A percentile compares a stretch with the other conserved stretches of the same genome.
Conservation (phyloP, 1,139 yeast genomes). For the Candida gigantensis region DNA sequence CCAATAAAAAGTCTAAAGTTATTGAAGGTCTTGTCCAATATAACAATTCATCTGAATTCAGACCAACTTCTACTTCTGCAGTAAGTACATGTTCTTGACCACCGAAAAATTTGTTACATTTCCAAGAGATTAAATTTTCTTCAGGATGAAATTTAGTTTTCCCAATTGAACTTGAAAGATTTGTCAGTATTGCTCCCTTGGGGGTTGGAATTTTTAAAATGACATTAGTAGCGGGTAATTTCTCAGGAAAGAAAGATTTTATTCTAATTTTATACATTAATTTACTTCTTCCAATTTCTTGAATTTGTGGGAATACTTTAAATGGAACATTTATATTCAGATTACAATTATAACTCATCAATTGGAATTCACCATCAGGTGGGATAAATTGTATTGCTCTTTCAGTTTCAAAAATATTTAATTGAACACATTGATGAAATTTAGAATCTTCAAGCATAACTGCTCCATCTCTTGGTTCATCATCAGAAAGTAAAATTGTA, state of each 20-base stretch:
- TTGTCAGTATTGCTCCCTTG: slow-evolving; percentile 54
- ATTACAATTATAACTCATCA: slow-evolving; percentile 68
- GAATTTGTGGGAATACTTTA: slow-evolving; percentile 61
- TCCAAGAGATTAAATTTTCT: slow-evolving; percentile 69
- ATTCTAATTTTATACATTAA: slow-evolving; percentile 61
- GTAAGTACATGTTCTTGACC: slow-evolving; percentile 59
- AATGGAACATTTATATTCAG: slow-evolving; percentile 72
- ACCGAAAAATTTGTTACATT: slow-evolving; percentile 67
- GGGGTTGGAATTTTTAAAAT: slow-evolving; percentile 71
- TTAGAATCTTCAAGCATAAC: slow-evolving; percentile 75
- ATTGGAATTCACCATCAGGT: slow-evolving; percentile 91
- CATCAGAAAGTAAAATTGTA: slow-evolving; percentile 21
- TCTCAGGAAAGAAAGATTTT: slow-evolving; percentile 62
- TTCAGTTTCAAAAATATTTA: slow-evolving; percentile 77
- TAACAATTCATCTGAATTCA: slow-evolving; percentile 19
- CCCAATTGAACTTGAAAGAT: slow-evolving; percentile 58
- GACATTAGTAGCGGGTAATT: slow-evolving; percentile 67
- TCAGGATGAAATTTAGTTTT: slow-evolving; percentile 69
- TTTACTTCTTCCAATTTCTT: slow-evolving; percentile 48
- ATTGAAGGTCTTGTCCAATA: slow-evolving; percentile 80
- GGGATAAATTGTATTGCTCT: slow-evolving; percentile 83
- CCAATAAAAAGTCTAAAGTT: slow-evolving; percentile 63
- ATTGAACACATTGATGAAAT: slow-evolving; percentile 87
- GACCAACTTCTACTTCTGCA: slow-evolving; percentile 47
- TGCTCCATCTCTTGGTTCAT: slow-evolving; percentile 32